Evolutionary conservation across 2,329 filamentous ascomycete genomes (phyloP), one percentile per base, ranked within the genome.

Genomic region (Stemphylium beticola): DNA sequence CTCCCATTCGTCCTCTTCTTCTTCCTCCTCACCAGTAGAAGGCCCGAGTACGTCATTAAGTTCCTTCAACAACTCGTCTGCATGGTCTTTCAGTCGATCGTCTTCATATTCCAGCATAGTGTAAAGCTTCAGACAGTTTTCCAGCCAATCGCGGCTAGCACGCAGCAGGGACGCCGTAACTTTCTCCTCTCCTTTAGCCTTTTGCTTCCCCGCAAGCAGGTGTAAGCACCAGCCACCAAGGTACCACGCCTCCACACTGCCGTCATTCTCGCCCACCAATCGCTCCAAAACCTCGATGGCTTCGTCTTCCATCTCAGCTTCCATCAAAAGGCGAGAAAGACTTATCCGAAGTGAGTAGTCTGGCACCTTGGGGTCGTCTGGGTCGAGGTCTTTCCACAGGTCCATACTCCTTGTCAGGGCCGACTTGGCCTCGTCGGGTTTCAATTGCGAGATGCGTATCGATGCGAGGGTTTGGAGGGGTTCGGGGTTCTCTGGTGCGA

Each of bases 211-310:
- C 10, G 89, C 90, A 58, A 90, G 80, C 54, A 96, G 83, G 72
- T 92, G 91, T 63, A 96, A 82, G 66, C 92, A 93, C 91, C 93
- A 98, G 4, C 95, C 96, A 38, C 95, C 95, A 4, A 99, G 82
- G 77, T 99, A 99, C 92, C 93, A 97, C 15, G 91, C 90, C 77
- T 99, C 95, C 17, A 99, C 90, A 74, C 93, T 96, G 70, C 90
- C 84, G 72, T 99, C 96, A 64, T 99, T 93, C 73, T 99, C 95
- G 32, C 85, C 81, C 34, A 96, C 86, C 48, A 99, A 80, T 49
- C 91, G 82, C 72, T 96, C 91, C 49, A 97, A 80, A 3, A 98
- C 92, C 52, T 90, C 85, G 53, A 96, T 85, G 0, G 95, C 93
- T 58, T 93, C 89, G 45, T 89, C 84, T 74, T 96, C 89, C 85